These are phyloP conservation scores for Eimeria acervulina DNA, from an alignment of 169 alveolate genomes.

Conservation along the genomic window DNA sequence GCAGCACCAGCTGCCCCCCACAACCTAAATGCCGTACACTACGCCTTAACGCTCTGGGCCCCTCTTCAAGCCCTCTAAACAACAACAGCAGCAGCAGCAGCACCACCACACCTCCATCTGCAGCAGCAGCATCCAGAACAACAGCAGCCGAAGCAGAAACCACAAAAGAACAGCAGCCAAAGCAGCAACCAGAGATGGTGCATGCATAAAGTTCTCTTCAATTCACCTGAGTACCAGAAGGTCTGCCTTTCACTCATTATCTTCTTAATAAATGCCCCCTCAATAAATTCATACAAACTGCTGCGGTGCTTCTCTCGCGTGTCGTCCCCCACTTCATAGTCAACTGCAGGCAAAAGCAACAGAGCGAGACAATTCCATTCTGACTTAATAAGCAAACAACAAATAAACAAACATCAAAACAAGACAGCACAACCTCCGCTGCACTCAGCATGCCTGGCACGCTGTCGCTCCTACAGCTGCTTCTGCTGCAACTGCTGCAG, in stretches of 20 bases:
- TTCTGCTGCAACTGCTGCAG: conserved; percentile 1
- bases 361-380: too few species aligned
- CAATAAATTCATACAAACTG: conserved; percentile 24
- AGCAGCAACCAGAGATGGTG: neutral
- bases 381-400: neutral
- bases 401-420: too few species aligned
- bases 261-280: conserved; percentile 34
- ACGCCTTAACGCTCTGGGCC: too few species aligned
- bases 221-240: conserved; percentile 74
- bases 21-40: too few species aligned
- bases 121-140: too few species aligned
- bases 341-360: neutral
- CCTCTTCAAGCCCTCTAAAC: too few species aligned
- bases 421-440: neutral
- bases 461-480: neutral
- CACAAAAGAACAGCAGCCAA: neutral
- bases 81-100: too few species aligned
- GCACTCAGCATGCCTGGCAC: too few species aligned
- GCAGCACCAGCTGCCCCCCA: too few species aligned
- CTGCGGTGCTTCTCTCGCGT: conserved; percentile 1
- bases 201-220: neutral
- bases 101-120: too few species aligned
- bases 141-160: neutral
- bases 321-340: neutral
- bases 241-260: conserved; percentile 56